Conservation (phyloP, 257 asterid species). For the Solanum tarapatanum region DNA sequence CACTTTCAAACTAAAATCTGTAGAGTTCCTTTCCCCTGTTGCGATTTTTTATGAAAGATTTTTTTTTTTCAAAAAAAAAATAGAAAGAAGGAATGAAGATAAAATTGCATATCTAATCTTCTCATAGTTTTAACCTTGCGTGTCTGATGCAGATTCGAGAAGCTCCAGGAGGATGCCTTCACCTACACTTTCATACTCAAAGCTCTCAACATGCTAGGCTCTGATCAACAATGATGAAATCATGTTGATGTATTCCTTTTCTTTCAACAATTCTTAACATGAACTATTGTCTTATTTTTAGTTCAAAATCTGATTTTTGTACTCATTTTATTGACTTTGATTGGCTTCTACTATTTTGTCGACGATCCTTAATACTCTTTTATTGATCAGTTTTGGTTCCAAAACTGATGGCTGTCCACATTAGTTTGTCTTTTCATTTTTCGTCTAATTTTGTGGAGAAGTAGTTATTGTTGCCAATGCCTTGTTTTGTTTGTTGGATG, state of each 20-base stretch:
- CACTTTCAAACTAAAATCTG: not conserved
- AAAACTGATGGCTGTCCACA: not conserved
- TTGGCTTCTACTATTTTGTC: not conserved
- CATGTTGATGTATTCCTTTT: not conserved
- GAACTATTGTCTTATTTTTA: not conserved
- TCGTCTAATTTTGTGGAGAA: not conserved
- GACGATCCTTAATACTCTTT: not conserved
- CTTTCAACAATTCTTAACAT: not conserved
- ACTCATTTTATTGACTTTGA: not conserved
- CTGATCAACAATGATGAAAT: not conserved
- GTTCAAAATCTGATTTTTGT: not conserved
- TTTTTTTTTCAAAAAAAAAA: not conserved
- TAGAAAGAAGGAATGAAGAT: not conserved
- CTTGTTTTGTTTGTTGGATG: not conserved
- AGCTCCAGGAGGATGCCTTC: constrained; percentile 87
- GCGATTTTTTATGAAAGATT: not conserved
- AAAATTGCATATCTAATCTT: not conserved
- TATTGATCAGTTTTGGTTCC: not conserved
- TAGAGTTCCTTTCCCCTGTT: not conserved
- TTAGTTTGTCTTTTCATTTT: not conserved
- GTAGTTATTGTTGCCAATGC: not conserved
- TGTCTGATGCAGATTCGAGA: constrained; percentile 57
- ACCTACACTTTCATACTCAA: constrained; percentile 60
- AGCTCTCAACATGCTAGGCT: constrained; percentile 39
- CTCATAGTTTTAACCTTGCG: not conserved